Base-by-base conservation (phyloP, 176 grass and related monocot species). In the sorghum (Sorghum bicolor) region DNA sequence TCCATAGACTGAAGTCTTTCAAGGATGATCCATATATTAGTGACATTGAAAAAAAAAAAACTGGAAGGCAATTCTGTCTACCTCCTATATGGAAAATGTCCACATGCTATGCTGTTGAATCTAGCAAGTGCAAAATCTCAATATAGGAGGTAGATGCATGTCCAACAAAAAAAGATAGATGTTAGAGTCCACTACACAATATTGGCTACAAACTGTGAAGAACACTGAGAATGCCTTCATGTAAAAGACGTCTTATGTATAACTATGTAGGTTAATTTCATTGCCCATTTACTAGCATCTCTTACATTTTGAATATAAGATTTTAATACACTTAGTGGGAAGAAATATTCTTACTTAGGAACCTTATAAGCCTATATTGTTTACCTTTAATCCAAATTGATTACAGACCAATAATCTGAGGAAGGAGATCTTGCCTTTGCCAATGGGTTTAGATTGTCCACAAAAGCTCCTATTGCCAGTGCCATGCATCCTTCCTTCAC, bases 281-380 rank as follows among this genome's bases (percentile, higher is more conserved):
- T 78, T 78, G 52, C 25, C 58, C 39, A 41, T 64, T 39, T 16
- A 40, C 33, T 40, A 24, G 12, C 6, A 62, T 62, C 22, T 28
- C 34, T 58, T 50, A 50, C 71, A 32, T 74, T 44, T 74, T 74
- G 43, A 74, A 52, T 52, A 29, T 72, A 72, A 72, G 28, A 74
- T 5, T 16, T 11, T 72, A 44, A 3, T 32, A 19, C 22, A 62
- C 6, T 16, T n/a, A 61, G 13, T 6, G 6, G 26, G 10, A 19
- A 61, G 55, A 39, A 62, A 40, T 48, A 48, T 19, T 48, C 25
- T 78, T 61, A 19, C 11, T 29, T 31, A 29, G 33, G 40, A 22
- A 38, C 20, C 20, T 55, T 36, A 34, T 80, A 80, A 69, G 78
- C 52, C 31, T 77, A 20, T 43, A 28, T 11, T 15, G 6, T 76